These are phyloP conservation scores for Babesia sp. DNA, from an alignment of 169 alveolate species.

Conservation along the genomic window DNA sequence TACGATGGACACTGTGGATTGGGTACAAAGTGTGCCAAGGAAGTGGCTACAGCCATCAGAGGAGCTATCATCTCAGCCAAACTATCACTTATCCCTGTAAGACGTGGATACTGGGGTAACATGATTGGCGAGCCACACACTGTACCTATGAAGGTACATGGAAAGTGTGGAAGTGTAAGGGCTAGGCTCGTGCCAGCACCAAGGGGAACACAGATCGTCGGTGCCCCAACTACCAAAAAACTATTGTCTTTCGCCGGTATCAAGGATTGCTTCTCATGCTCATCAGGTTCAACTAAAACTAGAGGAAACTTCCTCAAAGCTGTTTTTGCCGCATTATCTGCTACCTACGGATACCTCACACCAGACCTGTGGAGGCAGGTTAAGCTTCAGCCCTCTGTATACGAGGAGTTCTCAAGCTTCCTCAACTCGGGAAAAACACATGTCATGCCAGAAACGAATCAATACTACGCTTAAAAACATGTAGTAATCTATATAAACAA, in stretches of 20 bases:
- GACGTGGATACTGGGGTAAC: constrained; percentile 99
- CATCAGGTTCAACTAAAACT: constrained; percentile 97
- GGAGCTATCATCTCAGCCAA: constrained; percentile 99
- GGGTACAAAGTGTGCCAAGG: constrained; percentile 99
- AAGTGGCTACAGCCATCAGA: constrained; percentile 99
- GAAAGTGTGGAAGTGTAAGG: constrained; percentile 99
- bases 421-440: constrained; percentile 75
- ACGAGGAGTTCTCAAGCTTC: constrained; percentile 93
- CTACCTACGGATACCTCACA: constrained; percentile 97
- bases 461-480: constrained; percentile 26
- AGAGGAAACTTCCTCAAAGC: constrained; percentile 97
- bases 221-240: constrained; percentile 98
- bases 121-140: constrained; percentile 99
- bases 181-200: constrained; percentile 99
- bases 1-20: constrained; percentile 95
- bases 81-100: constrained; percentile 97
- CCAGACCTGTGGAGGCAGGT: constrained; percentile 98
- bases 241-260: constrained; percentile 98
- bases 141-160: constrained; percentile 99
- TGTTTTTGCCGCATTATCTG: constrained; percentile 93
- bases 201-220: constrained; percentile 99
- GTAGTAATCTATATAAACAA: background rate
- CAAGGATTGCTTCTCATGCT: constrained; percentile 96
- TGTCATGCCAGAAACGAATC: constrained; percentile 12
- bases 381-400: constrained; percentile 86